phyloP scores from a whole-genome alignment of 257 asterid genomes.

The Capsicum pubescens region DNA sequence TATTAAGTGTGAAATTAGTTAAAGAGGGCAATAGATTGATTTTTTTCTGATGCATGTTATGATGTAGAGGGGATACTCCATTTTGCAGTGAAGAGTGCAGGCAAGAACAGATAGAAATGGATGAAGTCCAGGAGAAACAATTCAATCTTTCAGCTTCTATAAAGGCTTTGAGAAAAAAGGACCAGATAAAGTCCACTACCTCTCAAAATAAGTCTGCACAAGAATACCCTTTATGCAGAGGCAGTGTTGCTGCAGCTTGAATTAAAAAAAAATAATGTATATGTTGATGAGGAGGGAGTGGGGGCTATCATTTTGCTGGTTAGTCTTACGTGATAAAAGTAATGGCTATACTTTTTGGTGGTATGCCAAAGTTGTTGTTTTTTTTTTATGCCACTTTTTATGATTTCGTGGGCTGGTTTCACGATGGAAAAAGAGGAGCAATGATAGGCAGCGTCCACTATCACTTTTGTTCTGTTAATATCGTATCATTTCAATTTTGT shows the following conservation, averaged over 20 bases:
- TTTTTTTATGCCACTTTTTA: background rate
- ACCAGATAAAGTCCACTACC: slow-evolving; percentile 51
- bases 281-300: background rate
- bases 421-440: background rate
- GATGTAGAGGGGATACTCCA: slow-evolving; percentile 52
- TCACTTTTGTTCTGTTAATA: background rate
- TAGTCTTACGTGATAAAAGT: background rate
- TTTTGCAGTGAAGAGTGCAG: slow-evolving; percentile 60
- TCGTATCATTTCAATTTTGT: background rate
- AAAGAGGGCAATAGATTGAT: background rate
- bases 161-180: slow-evolving; percentile 47
- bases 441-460: background rate
- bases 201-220: slow-evolving; percentile 53
- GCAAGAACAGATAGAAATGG: slow-evolving; percentile 56
- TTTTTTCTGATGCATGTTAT: background rate
- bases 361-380: background rate
- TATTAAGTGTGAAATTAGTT: background rate
- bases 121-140: slow-evolving; percentile 48
- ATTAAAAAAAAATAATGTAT: background rate
- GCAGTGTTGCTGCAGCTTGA: slow-evolving; percentile 76
- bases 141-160: slow-evolving; percentile 39
- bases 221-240: slow-evolving; percentile 49
- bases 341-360: background rate
- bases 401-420: background rate
- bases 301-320: background rate